phyloP scores from a whole-genome alignment of 495 filamentous ascomycete species.

The Trypethelium eluteriae region DNA sequence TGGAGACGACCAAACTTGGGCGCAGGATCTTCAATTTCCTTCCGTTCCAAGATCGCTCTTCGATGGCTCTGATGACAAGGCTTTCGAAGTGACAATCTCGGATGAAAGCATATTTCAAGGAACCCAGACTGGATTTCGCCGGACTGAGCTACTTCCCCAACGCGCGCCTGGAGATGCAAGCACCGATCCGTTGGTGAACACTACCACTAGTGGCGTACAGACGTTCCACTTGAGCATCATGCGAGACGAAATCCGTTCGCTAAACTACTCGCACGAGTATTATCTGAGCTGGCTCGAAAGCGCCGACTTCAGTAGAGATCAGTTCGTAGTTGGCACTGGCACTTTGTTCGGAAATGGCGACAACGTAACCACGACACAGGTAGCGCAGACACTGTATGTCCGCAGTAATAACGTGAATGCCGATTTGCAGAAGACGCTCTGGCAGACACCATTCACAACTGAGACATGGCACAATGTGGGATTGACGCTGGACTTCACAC shows the following conservation, averaged over 20 bases:
- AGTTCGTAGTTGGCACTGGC: conserved; percentile 1
- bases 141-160: conserved; percentile 5
- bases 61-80: neutral
- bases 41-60: conserved; percentile 4
- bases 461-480: conserved; percentile 10
- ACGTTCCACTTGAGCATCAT: conserved; percentile 11
- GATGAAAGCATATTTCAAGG: conserved; percentile 8
- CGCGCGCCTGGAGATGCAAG: conserved; percentile 2
- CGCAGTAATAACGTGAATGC: conserved; percentile 1
- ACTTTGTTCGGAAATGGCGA: conserved; percentile 7
- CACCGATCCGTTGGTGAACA: neutral
- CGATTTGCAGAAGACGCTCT: neutral
- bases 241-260: conserved; percentile 1
- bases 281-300: conserved; percentile 9
- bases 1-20: neutral
- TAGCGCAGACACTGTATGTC: neutral
- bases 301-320: conserved; percentile 6
- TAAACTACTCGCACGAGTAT: conserved; percentile 8
- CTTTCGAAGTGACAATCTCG: conserved; percentile 7
- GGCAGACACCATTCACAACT: conserved; percentile 2
- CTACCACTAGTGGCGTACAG: conserved; percentile 3
- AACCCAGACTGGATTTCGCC: conserved; percentile 5
- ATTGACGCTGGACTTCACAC: neutral
- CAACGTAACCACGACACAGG: conserved; percentile 2
- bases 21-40: neutral